A percentile compares a stretch with the other conserved stretches of the same genome.
phyloP scores from a whole-genome alignment of 192 early-diverging fungal species.

The Funneliformis geosporum region DNA sequence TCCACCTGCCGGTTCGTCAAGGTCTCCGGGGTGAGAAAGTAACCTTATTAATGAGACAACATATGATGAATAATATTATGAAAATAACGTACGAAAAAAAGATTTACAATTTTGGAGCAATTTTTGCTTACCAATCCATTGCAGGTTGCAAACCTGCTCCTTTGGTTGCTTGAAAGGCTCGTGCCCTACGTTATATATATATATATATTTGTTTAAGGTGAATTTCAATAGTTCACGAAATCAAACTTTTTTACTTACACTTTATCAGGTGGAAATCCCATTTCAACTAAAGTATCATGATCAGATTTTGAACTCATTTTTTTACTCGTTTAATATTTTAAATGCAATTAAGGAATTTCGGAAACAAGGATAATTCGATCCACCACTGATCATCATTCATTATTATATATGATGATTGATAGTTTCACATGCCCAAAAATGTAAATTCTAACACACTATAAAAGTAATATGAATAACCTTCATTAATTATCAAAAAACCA shows the following conservation, averaged over 20 bases:
- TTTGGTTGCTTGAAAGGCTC: constrained; percentile 70
- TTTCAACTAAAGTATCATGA: constrained; percentile 57
- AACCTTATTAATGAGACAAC: constrained; percentile 47
- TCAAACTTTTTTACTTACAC: constrained; percentile 45
- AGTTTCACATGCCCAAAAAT: too few relatives aligned
- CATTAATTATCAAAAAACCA: not conserved
- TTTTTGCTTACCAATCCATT: constrained; percentile 73
- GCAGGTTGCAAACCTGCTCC: constrained; percentile 79
- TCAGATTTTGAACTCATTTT: constrained; percentile 38
- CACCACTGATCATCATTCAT: too few relatives aligned
- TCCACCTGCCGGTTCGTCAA: constrained; percentile 55
- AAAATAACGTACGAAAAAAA: not conserved
- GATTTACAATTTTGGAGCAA: not conserved
- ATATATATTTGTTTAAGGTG: not conserved
- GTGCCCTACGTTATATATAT: constrained; percentile 32
- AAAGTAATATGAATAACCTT: not conserved
- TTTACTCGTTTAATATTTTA: not conserved
- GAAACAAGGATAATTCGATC: not conserved
- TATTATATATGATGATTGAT: too few relatives aligned
- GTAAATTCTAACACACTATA: not conserved
- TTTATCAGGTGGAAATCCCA: constrained; percentile 69
- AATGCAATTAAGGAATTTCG: not conserved
- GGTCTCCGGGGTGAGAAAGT: constrained; percentile 70
- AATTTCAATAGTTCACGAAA: not conserved
- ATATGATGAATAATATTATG: not conserved